Percentiles rank a stretch among this genome's conserved stretches.
Evolutionary conservation across 495 filamentous ascomycete genomes (phyloP).

Genomic region (Antarctomyces pellizariae): DNA sequence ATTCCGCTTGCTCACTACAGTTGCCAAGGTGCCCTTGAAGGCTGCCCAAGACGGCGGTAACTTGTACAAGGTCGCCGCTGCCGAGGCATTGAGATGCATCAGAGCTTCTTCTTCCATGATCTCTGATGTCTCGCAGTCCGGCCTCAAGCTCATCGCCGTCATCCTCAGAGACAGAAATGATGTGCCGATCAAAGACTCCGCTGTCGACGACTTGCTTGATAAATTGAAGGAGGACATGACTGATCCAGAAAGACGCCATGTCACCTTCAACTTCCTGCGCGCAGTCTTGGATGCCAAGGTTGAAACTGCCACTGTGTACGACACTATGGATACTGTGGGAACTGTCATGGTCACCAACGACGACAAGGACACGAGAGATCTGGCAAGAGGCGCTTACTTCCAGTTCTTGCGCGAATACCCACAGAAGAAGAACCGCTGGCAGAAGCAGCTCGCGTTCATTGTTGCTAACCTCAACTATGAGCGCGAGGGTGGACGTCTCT

Average conservation of each 20-base stretch:
- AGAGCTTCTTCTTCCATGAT: conserved; percentile 42
- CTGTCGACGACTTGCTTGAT: conserved; percentile 63
- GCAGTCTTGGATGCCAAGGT: conserved; percentile 67
- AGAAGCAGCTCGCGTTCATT: conserved; percentile 73
- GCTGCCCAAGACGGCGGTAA: conserved; percentile 40
- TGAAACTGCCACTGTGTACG: conserved; percentile 71
- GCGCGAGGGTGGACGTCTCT: conserved; percentile 65
- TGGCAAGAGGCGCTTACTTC: conserved; percentile 73
- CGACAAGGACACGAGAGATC: conserved; percentile 58
- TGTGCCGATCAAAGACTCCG: conserved; percentile 51
- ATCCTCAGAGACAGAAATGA: conserved; percentile 61
- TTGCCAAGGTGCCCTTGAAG: conserved; percentile 63
- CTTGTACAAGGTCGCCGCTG: conserved; percentile 63
- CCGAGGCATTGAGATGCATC: conserved; percentile 50
- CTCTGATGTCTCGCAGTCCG: conserved; percentile 59
- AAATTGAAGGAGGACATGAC: conserved; percentile 76
- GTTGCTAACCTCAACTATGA: conserved; percentile 80
- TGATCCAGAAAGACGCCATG: conserved; percentile 70
- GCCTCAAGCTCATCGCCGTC: conserved; percentile 66
- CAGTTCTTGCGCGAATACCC: conserved; percentile 91
- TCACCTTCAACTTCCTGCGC: conserved; percentile 81
- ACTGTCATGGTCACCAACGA: conserved; percentile 94
- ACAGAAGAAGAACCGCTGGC: conserved; percentile 65
- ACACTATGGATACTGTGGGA: conserved; percentile 66
- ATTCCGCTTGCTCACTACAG: conserved; percentile 56